phyloP scores from a whole-genome alignment of 1,139 yeast genomes.

The Maudiozyma humilis region DNA sequence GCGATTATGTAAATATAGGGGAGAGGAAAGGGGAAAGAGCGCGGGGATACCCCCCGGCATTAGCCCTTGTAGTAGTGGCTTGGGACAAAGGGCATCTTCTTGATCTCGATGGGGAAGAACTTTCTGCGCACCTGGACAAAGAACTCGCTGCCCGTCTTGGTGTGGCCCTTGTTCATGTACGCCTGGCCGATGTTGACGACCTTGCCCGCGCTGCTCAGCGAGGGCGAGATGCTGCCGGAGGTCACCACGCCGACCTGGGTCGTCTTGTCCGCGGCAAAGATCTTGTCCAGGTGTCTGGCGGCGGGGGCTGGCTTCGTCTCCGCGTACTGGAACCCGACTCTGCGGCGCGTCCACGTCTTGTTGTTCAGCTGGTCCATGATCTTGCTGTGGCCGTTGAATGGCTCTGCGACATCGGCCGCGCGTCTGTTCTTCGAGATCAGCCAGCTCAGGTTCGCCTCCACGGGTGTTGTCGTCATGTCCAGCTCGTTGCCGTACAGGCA shows the following conservation, averaged over 20 bases:
- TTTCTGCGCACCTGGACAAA: constrained; percentile 79
- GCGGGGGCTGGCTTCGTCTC: constrained; percentile 92
- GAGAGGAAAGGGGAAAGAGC: neutral
- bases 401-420: constrained; percentile 29
- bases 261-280: constrained; percentile 44
- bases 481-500: constrained; percentile 93
- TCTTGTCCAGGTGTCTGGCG: constrained; percentile 75
- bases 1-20: too few relatives aligned
- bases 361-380: constrained; percentile 64
- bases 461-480: constrained; percentile 72
- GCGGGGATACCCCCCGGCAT: too few relatives aligned
- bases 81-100: constrained; percentile 78
- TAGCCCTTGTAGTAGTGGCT: constrained; percentile 49
- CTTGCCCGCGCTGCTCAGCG: constrained; percentile 39
- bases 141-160: constrained; percentile 70
- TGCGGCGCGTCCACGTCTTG: constrained; percentile 47
- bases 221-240: constrained; percentile 88
- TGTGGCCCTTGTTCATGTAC: constrained; percentile 63
- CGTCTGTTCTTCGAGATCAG: constrained; percentile 77
- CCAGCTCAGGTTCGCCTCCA: constrained; percentile 87
- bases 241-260: constrained; percentile 67
- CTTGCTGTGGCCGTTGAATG: constrained; percentile 71
- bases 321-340: constrained; percentile 58
- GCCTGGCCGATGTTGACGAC: constrained; percentile 76
- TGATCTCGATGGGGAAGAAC: constrained; percentile 60